Evolutionary conservation across 176 grass and related monocot species (phyloP), one percentile per base, ranked within the genome.

Genomic region (Rhynchospora tenuis): DNA sequence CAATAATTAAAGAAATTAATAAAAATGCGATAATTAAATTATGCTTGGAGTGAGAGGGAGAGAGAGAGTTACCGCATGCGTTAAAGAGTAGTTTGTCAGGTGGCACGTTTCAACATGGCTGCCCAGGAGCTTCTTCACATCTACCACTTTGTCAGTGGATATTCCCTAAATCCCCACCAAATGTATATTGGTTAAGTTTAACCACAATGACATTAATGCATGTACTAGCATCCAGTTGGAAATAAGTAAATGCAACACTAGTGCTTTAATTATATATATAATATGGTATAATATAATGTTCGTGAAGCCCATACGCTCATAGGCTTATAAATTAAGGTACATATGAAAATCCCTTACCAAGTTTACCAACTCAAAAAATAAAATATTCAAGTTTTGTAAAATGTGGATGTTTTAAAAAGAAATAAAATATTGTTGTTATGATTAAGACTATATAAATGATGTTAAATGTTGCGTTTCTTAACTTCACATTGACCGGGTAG

Each of bases 71-170:
- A 99, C 97, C 93, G 84, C 84, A 81, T 99, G 97, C 29, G 87
- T 86, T 76, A 99, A 87, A 50, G 97, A 93, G 81, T 99, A 99
- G 54, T 93, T 96, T 17, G 97, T 99, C 27, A 99, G 77, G 66
- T 99, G 93, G 7, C 97, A 99, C 24, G 97, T 99, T 65, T 93
- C 89, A 73, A 92, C 91, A 59, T 96, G 92, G 6, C 91, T 93
- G 54, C 80, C 85, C 60, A 99, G 77, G 54, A 99, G 83, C 89
- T 86, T 99, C 86, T 85, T 83, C 70, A 99, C 88, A 90, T 96
- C 97, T 81, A 99, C 78, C 47, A 99, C 63, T 16, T 87, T 94
- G 73, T 99, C 97, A 42, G 93, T 99, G 19, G 97, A 96, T 78
- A 99, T 90, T 29, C 97, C 93, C 97, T 99, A 33, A 86, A 81